These are phyloP conservation scores for Pseudogymnoascus sp. DNA, from an alignment of 2,329 filamentous ascomycete genomes.

Conservation along the genomic window DNA sequence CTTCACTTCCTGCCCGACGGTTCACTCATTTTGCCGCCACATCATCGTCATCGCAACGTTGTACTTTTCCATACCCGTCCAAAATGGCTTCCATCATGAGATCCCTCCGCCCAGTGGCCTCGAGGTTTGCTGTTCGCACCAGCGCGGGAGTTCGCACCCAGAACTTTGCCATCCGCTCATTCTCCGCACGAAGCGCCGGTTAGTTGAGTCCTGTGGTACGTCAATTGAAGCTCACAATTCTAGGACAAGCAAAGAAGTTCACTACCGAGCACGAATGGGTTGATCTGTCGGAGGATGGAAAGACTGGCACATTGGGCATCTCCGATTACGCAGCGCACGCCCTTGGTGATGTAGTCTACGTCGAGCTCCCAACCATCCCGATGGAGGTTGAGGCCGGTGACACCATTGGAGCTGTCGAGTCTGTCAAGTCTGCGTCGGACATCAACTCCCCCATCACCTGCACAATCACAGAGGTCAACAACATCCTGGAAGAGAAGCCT, in stretches of 20 bases:
- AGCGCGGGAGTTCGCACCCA: slow-evolving; percentile 13
- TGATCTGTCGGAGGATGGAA: slow-evolving; percentile 75
- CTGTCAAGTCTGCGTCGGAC: slow-evolving; percentile 96
- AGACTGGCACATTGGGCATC: slow-evolving; percentile 76
- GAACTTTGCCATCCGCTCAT: slow-evolving; percentile 34
- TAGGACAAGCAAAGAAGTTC: slow-evolving; percentile 61
- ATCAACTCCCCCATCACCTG: slow-evolving; percentile 85
- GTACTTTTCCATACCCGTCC: slow-evolving; percentile 11
- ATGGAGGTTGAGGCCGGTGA: slow-evolving; percentile 68
- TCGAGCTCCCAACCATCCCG: slow-evolving; percentile 76
- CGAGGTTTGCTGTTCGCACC: slow-evolving; percentile 19
- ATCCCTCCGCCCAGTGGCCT: slow-evolving; percentile 32
- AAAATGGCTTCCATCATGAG: slow-evolving; percentile 57
- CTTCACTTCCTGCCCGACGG: not conserved
- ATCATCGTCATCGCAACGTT: not conserved
- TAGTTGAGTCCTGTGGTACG: slow-evolving; percentile 27
- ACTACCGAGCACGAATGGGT: slow-evolving; percentile 99
- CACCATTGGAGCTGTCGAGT: slow-evolving; percentile 89
- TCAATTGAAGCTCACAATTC: slow-evolving; percentile 4
- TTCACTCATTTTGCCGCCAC: slow-evolving; percentile 5
- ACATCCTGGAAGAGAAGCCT: slow-evolving; percentile 73
- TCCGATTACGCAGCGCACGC: slow-evolving; percentile 85
- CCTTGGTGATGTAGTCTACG: slow-evolving; percentile 93
- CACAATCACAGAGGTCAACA: slow-evolving; percentile 68
- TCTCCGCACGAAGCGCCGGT: slow-evolving; percentile 38